Percentiles rank a stretch among this genome's conserved stretches.
These are phyloP conservation scores for Fennellomyces sp. DNA, from an alignment of 371 early-diverging fungal species.

Conservation along the genomic window DNA sequence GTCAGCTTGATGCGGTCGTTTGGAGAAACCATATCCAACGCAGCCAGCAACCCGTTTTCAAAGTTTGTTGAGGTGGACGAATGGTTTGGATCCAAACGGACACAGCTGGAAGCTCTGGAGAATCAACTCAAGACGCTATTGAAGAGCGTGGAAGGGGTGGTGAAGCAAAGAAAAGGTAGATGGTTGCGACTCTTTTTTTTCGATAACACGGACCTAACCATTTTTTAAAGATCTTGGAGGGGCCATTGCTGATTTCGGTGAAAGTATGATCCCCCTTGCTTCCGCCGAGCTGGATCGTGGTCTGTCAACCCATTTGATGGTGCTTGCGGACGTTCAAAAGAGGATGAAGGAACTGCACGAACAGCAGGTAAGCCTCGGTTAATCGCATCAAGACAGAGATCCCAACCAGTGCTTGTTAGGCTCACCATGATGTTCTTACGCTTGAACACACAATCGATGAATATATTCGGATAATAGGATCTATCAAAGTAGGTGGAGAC, in stretches of 20 bases:
- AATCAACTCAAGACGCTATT: constrained; percentile 80
- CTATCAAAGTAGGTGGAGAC: constrained; percentile 62
- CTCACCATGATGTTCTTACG: constrained; percentile 71
- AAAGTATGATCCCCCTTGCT: constrained; percentile 78
- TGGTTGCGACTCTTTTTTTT: no score
- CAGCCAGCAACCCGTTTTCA: constrained; percentile 46
- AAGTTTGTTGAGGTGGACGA: constrained; percentile 56
- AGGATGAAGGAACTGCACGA: constrained; percentile 79
- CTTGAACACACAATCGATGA: constrained; percentile 85
- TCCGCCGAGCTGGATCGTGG: constrained; percentile 73
- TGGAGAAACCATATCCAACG: constrained; percentile 49
- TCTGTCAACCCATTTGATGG: constrained; percentile 63
- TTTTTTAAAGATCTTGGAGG: constrained; percentile 63
- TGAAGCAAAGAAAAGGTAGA: constrained; percentile 78
- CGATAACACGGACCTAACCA: background rate
- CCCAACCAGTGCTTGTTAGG: constrained; percentile 32
- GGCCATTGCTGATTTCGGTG: constrained; percentile 84
- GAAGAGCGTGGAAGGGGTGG: constrained; percentile 81
- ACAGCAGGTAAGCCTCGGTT: constrained; percentile 50
- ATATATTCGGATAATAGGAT: constrained; percentile 86
- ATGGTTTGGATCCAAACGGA: constrained; percentile 82
- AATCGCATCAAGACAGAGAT: constrained; percentile 14
- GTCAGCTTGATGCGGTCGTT: constrained; percentile 43
- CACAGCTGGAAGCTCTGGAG: constrained; percentile 83
- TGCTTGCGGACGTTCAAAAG: constrained; percentile 79